Evolutionary conservation across 1,139 yeast genomes (phyloP), one percentile per base, ranked within the genome.

Genomic region (Geotrichum bryndzae): DNA sequence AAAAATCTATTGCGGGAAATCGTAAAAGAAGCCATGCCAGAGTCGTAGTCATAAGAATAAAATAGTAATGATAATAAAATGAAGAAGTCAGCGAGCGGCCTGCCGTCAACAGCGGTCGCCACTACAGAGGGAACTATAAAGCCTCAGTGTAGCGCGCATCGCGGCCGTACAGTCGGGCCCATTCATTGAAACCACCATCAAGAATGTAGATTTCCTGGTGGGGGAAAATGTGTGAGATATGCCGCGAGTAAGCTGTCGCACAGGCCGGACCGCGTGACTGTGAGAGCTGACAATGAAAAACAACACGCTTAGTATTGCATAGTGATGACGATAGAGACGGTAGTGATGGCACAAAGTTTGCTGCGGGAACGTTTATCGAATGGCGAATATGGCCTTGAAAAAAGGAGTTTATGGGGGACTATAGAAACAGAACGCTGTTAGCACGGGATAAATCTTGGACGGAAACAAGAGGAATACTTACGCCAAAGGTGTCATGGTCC

Each of bases 251-350:
- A 68, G 80, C 80, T 72, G 86, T 77, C 0, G 97, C 91, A 2
- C 96, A 82, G 8, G 89, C 79, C 0, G 98, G 98, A 0, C 98
- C 98, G 56, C 98, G 78, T 63, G 86, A 95, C 74, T 92, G 97
- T 2, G 95, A 87, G 54, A 89, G 79, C 51, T 91, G 92, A 74
- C 98, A 94, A 73, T 92, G 97, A 76, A 94, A 92, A 0, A 94
- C 87, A 0, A 91, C 85, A 63, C 83, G 83, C 59, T 80, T 77
- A 13, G 77, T 73, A 6, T 73, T 71, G 10, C 74, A 70, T 3
- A 84, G 69, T 27, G 74, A 67, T 18, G 74, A 67, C 35, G 79
- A 73, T 25, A 87, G 76, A 27, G 80, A 77, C 1, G 81, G 78
- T 51, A 84, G 70, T 1, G 74, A 73, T 15, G 74, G 70, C 3